Evolutionary conservation across 2,329 filamentous ascomycete genomes (phyloP), one percentile per base, ranked within the genome.

Genomic region (Huntiella abstrusa): DNA sequence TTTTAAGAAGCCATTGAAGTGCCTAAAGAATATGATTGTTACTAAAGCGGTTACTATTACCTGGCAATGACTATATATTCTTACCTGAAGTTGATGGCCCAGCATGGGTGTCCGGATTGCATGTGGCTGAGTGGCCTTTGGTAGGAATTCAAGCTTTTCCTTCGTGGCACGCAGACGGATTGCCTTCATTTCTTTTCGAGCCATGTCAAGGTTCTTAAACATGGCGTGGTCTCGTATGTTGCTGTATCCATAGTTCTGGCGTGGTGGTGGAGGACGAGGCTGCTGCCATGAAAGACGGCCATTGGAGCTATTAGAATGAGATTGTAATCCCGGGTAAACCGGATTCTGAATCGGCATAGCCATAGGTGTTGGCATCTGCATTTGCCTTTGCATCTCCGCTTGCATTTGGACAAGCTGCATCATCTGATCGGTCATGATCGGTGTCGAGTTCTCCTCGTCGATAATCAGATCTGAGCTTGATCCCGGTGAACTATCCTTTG

Each of bases 1-100:
- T 84, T 5, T 75, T 67, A 13, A 76, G 65, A 71, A 94, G 74
- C 86, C 86, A 94, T 12, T 78, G 75, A 35, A 94, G 64, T 5
- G 83, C 85, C 65, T 88, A 66, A 49, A 35, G 33, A 10, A 15
- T 6, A 33, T 51, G 32, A 48, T 34, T 33, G 13, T 10, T 16
- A 17, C 12, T 17, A 39, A 16, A 16, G 2, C 6, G 19, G 12
- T 8, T 41, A 10, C 38, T 11, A n/a, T 41, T 32, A n/a, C 12
- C 11, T 45, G 4, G 7, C 10, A 32, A 10, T 13, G 12, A 4
- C 13, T 12, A 5, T 5, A 12, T 10, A 38, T 11, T 49, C 58
- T 50, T 55, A 69, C 69, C 59, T 75, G 75, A 42, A 75, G 71
- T 56, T 94, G 86, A 59, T 92, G 91, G 1, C 83, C 80, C 49